Percentiles rank a stretch among this genome's conserved stretches.
These are phyloP conservation scores for Chalaropsis thielavioides DNA, from an alignment of 2,329 filamentous ascomycete species.

Conservation along the genomic window DNA sequence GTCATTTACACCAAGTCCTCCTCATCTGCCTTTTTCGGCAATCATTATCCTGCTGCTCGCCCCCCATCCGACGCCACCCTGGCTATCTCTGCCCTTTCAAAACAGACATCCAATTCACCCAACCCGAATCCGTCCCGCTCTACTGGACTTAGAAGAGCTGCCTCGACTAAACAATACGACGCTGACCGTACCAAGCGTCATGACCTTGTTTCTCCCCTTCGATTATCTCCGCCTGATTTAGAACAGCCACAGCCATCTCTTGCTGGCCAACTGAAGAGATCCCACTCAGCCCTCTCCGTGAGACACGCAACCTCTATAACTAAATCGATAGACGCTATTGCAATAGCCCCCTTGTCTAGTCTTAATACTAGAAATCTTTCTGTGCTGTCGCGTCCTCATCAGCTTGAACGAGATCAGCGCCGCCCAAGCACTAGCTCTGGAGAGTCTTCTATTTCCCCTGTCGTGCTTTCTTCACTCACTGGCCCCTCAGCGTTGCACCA, in stretches of 20 bases:
- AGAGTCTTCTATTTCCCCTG: neutral
- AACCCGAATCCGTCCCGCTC: neutral
- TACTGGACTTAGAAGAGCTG: conserved; percentile 13
- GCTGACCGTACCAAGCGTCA: conserved; percentile 11
- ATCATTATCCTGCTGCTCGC: neutral
- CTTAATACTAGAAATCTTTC: neutral
- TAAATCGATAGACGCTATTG: neutral
- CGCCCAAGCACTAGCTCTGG: conserved; percentile 6
- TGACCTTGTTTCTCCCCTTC: conserved; percentile 16
- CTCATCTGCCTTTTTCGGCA: neutral
- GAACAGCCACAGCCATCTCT: neutral
- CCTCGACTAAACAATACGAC: conserved; percentile 17
- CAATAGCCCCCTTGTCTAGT: neutral
- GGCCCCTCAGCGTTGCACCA: neutral
- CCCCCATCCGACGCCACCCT: neutral
- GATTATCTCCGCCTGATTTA: conserved; percentile 16
- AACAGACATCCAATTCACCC: neutral
- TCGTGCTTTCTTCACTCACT: neutral
- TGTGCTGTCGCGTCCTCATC: neutral
- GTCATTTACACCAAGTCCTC: conserved; percentile 7
- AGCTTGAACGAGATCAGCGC: neutral
- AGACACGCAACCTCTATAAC: neutral
- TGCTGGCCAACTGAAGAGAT: conserved; percentile 6
- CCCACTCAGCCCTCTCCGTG: neutral
- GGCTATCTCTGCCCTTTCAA: neutral